Base-by-base conservation (phyloP, 2,329 filamentous ascomycete genomes). In the Aureobasidium subglaciale region DNA sequence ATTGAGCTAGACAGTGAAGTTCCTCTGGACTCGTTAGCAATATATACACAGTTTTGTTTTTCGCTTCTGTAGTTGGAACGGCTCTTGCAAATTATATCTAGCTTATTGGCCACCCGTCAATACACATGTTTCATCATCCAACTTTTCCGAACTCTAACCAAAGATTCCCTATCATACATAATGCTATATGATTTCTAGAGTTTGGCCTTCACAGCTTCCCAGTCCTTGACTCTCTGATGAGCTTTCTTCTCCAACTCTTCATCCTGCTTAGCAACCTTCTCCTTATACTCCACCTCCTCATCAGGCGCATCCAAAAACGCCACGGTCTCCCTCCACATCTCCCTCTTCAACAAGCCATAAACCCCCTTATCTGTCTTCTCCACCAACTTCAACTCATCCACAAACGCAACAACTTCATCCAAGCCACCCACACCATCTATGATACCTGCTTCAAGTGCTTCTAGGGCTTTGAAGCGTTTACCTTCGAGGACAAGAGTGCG, bases 401-500 rank as follows among this genome's bases (percentile, higher is more conserved):
- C 74, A 48, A 91, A 76, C 15, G 65, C 69, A 49, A 90, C 63
- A 16, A 77, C 78, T 57, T 87, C 86, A 5, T 85, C 80, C 16
- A 87, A 60, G 0, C 82, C 84, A 1, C 86, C 87, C 0, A 87
- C 61, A 0, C 67, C 80, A 67, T 93, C 88, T 1, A 88, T 83
- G 18, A 93, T 73, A 0, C 86, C 87, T 1, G 76, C 78, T 54
- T 80, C 76, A 0, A 89, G 69, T 1, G 88, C 85, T 41, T 85
- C 78, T 2, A 75, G 69, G 0, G 80, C 86, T 62, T 66, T 40
- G 9, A 85, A 90, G 53, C 88, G 77, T 61, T 78, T 78, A 4
- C 85, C 87, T 68, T 91, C 88, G n/a, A 93, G 78, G 6, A 89
- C 80, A 60, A 92, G 72, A 38, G 74, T 73, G 32, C 86, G 78